phyloP scores from a whole-genome alignment of 2,329 filamentous ascomycete genomes.

The Dactylellina parvicollis region DNA sequence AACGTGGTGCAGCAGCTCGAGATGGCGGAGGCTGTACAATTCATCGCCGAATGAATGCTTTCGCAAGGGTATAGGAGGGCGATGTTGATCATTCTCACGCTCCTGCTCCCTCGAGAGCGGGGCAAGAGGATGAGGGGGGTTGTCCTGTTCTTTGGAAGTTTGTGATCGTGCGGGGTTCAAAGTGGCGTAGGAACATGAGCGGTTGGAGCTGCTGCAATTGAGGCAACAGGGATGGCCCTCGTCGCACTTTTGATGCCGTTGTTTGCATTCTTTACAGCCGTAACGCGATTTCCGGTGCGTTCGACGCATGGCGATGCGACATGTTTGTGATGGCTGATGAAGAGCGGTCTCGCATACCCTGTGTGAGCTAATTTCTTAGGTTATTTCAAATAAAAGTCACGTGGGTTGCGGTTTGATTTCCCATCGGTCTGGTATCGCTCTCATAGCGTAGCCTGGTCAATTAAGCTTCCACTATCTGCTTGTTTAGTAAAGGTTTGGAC shows the following conservation, averaged over 20 bases:
- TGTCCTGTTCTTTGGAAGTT: no score
- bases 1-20: conserved; percentile 3
- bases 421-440: no score
- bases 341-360: not conserved
- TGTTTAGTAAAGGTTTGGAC: no score
- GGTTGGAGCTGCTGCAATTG: not conserved
- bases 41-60: not conserved
- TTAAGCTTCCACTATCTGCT: no score
- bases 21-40: not conserved
- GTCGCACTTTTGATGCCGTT: not conserved
- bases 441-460: no score
- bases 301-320: not conserved
- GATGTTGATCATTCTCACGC: no score
- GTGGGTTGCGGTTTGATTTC: no score
- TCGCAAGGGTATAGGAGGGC: not conserved
- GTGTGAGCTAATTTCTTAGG: no score
- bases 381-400: no score
- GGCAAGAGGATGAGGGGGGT: not conserved
- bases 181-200: not conserved
- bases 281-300: conserved; percentile 2
- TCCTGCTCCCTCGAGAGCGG: no score
- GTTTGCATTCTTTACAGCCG: conserved; percentile 6
- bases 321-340: not conserved
- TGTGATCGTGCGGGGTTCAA: not conserved
- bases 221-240: not conserved